These are phyloP conservation scores for Yamadazyma jaroonii DNA, from an alignment of 1,139 yeast genomes.

Conservation along the genomic window DNA sequence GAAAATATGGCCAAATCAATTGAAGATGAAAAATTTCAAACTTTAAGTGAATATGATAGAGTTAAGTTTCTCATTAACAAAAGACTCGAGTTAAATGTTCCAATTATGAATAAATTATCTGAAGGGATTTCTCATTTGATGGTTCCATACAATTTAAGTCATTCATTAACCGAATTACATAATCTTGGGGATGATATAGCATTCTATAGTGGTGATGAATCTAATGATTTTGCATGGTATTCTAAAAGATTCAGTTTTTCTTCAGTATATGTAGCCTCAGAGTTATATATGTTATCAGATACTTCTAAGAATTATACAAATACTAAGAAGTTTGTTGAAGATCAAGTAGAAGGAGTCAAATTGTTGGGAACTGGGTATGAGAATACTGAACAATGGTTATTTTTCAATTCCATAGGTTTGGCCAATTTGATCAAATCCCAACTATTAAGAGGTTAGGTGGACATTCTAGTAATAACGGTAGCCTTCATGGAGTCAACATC, in stretches of 20 bases:
- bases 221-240: conserved; percentile 93
- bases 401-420: conserved; percentile 65
- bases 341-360: conserved; percentile 54
- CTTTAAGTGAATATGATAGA: conserved; percentile 54
- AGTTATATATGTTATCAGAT: conserved; percentile 80
- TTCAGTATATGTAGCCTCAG: conserved; percentile 68
- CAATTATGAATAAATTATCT: conserved; percentile 43
- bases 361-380: conserved; percentile 58
- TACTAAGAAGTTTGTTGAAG: conserved; percentile 65
- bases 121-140: conserved; percentile 55
- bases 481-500: no score
- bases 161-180: conserved; percentile 65
- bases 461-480: no score
- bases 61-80: conserved; percentile 52
- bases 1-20: conserved; percentile 31
- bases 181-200: conserved; percentile 74
- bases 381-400: conserved; percentile 69
- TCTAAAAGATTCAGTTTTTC: conserved; percentile 74
- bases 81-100: conserved; percentile 63
- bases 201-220: conserved; percentile 72
- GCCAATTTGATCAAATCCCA: conserved; percentile 72
- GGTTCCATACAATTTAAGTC: conserved; percentile 49
- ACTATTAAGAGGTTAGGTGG: conserved; percentile 55
- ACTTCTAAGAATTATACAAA: conserved; percentile 50
- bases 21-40: conserved; percentile 24